Evolutionary conservation across 2,329 filamentous ascomycete species (phyloP), one percentile per base, ranked within the genome.

Genomic region (Ceratocystis alfenasii): DNA sequence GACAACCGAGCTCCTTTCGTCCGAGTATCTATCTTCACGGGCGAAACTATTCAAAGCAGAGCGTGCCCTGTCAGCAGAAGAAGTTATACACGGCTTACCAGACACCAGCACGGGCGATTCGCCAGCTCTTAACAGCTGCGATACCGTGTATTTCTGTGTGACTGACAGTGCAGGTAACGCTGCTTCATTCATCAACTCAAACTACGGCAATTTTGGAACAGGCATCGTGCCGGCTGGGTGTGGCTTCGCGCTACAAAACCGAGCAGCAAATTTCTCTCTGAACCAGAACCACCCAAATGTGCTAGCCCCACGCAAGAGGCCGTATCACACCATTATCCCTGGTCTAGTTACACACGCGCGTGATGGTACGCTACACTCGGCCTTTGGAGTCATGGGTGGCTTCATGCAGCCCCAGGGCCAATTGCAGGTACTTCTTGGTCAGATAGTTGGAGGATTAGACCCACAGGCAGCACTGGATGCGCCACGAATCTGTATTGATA

Each of bases 321-420:
- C 94, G 0, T 99, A 97, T 76, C 94, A 97, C 75, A 99, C 94
- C 65, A 97, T 99, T 74, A 99, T 99, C 71, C 93, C 94, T 0
- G 93, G 89, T 0, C 82, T 97, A 74, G 85, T 93, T 20, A 97
- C 94, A 0, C 90, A 94, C 70, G 74, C 83, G 20, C 77, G 78
- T 3, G 90, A 95, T 70, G 83, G 84, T 30, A 86, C 83, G 62
- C 77, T 97, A 66, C 89, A 96, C 74, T 88, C 85, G 3, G 88
- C 95, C 0, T 96, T 93, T 72, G 94, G 94, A 64, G 93, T 97
- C 68, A 97, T 97, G 94, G 94, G 94, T 64, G 93, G 91, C 1
- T 97, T 95, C 76, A 97, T 97, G 89, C 94, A 99, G 77, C 94
- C 94, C 0, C 94, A 97, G 75, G 94, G 93, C 25, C 94, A 97